Evolutionary conservation across 2,329 filamentous ascomycete species (phyloP), one percentile per base, ranked within the genome.

Genomic region (Huntiella bhutanensis): DNA sequence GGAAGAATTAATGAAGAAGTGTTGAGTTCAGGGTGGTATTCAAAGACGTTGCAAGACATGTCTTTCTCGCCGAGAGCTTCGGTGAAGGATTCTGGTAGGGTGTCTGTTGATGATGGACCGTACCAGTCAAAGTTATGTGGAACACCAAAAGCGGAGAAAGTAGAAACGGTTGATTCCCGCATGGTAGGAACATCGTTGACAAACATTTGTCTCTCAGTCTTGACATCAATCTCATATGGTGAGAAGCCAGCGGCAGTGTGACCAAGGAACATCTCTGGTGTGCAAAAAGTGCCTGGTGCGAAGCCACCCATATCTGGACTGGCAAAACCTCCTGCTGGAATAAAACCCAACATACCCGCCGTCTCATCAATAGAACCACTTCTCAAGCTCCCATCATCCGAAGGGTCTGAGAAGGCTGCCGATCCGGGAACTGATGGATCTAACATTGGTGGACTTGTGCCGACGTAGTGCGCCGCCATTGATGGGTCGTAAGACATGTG

Each of bases 141-240:
- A 16, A 79, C 77, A 56, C 84, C 80, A 60, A 78, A 91, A n/a
- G 84, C 87, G 71, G 80, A 93, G 63, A 93, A 95, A 17, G 86
- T 93, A 0, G 87, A 92, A 34, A 86, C 79, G 32, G 84, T 84
- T 10, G 86, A 93, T 62, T 95, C 87, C 53, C 77, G 71, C 50
- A 88, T 69, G 11, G 86, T 82, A 4, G 84, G 85, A 47, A 94
- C 73, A 58, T 95, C 83, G 56, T 95, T 85, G 62, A 95, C 78
- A 61, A 83, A 94, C 68, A 92, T 86, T 55, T 95, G 85, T 53
- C 84, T 74, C 65, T 95, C 88, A 1, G 87, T 95, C 71, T 88
- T 93, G 66, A 96, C 82, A 60, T 95, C 88, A 51, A 95, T 79
- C 62, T 95, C 88, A 59, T 92, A 95, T 0, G 87, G 85, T 15